Conservation (phyloP, 306 rosid genomes). For the Acacia confusa region DNA sequence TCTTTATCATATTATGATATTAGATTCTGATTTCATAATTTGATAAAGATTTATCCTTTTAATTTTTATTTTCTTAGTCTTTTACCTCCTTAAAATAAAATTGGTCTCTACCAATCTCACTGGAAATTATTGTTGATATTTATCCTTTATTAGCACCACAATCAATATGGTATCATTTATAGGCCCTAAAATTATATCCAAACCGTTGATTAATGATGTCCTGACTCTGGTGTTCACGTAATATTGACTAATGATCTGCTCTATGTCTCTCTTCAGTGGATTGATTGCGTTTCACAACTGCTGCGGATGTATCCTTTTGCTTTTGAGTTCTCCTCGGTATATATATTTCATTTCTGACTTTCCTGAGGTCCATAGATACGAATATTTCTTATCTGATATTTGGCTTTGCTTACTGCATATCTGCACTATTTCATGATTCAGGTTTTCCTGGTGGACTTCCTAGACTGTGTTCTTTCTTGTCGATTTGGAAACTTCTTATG, state of each 20-base stretch:
- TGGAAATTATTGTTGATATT: too few species aligned
- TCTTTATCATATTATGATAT: too few species aligned
- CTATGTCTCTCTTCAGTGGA: conserved; percentile 73
- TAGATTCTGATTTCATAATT: too few species aligned
- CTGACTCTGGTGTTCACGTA: neutral
- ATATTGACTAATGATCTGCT: conserved; percentile 27
- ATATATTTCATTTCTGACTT: conserved; percentile 29
- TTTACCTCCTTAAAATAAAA: too few species aligned
- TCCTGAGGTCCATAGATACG: neutral
- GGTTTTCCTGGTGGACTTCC: conserved; percentile 92
- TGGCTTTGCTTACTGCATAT: conserved; percentile 12
- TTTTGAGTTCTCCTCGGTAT: conserved; percentile 91
- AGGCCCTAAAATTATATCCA: too few species aligned
- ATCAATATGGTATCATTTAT: too few species aligned
- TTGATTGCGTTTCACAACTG: conserved; percentile 92
- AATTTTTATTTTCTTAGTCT: too few species aligned
- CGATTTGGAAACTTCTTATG: conserved; percentile 97
- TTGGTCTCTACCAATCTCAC: too few species aligned
- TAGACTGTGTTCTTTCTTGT: conserved; percentile 82
- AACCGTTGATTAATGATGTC: neutral
- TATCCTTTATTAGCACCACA: too few species aligned
- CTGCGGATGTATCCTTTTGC: conserved; percentile 95
- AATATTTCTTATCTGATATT: conserved; percentile 26
- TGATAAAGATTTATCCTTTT: too few species aligned
- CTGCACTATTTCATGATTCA: conserved; percentile 38